phyloP scores from a whole-genome alignment of 306 rosid genomes.

The Rosa rugosa region DNA sequence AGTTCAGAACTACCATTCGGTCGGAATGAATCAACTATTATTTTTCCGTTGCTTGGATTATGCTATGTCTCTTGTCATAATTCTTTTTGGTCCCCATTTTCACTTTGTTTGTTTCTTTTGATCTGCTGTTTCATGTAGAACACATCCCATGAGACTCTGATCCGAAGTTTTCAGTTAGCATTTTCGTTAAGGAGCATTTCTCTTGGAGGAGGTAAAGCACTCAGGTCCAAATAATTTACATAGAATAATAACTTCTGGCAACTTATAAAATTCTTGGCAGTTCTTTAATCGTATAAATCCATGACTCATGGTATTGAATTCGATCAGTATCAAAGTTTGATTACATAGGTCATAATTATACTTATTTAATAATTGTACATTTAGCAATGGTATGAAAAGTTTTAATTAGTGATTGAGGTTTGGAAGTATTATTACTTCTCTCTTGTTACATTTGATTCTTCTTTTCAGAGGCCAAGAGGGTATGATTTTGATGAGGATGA shows the following conservation, averaged over 20 bases:
- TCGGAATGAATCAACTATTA: background rate
- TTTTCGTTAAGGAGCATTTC: slow-evolving; percentile 75
- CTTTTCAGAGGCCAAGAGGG: background rate
- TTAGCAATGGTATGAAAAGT: no score
- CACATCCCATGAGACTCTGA: slow-evolving; percentile 57
- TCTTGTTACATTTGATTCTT: background rate
- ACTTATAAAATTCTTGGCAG: background rate
- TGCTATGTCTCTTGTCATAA: background rate
- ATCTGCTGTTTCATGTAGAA: slow-evolving; percentile 34
- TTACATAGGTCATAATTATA: background rate
- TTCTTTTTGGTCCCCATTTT: background rate
- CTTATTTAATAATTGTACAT: background rate
- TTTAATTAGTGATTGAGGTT: background rate
- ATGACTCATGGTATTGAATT: background rate
- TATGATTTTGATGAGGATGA: background rate
- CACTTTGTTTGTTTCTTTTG: background rate
- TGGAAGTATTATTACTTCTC: background rate
- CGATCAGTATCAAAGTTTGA: background rate
- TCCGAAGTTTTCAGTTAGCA: slow-evolving; percentile 80
- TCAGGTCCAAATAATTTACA: background rate
- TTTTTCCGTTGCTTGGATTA: background rate
- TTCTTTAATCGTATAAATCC: background rate
- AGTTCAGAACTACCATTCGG: background rate
- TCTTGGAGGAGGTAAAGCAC: slow-evolving; percentile 58
- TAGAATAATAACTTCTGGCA: background rate